Base-by-base conservation (phyloP, 495 filamentous ascomycete species). In the Penicillium parvum region DNA sequence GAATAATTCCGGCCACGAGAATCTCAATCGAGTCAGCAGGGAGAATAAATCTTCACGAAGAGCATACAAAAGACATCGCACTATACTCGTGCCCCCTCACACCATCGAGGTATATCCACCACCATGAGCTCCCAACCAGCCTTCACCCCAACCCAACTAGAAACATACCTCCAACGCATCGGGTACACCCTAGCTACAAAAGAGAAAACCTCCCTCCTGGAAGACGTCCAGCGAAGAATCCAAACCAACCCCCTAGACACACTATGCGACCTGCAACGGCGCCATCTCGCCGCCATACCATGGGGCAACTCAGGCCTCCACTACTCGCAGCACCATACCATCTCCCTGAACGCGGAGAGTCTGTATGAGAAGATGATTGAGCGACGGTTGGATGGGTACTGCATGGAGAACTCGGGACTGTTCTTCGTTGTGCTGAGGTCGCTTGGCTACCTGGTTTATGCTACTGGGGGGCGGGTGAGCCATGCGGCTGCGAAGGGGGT, bases 401-500 rank as follows among this genome's bases (percentile, higher is more conserved):
- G 85, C 62, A 86, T 90, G 82, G 86, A 90, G 53, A 77, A 74
- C 39, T 87, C 82, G 41, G 65, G 68, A 8, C 64, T 88, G 25
- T 82, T 88, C 22, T 76, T 72, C 22, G 64, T 63, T 12, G 68
- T 90, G 4, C 61, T 91, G 27, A 68, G 76, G 20, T 77, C 69
- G 3, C 57, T 87, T 11, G 85, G 83, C 0, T 88, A 71, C 41
- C 43, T 58, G 3, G 63, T 85, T 2, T 78, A 77, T 52, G 69
- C 68, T 18, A 65, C 66, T 22, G 76, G 69, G 1, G 76, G 61
- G 2, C 49, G 67, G 25, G 62, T 71, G 26, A 59, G 60, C 30
- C 43, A 43, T n/a, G 57, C 57, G n/a, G 52, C 50, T 7, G 37
- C 37, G 0, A 48, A 29, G 12, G 50, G 48, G n/a, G 21, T 56